Evolutionary conservation across 305 asterid genomes (phyloP).

Genomic region (Fraxinus sp.): DNA sequence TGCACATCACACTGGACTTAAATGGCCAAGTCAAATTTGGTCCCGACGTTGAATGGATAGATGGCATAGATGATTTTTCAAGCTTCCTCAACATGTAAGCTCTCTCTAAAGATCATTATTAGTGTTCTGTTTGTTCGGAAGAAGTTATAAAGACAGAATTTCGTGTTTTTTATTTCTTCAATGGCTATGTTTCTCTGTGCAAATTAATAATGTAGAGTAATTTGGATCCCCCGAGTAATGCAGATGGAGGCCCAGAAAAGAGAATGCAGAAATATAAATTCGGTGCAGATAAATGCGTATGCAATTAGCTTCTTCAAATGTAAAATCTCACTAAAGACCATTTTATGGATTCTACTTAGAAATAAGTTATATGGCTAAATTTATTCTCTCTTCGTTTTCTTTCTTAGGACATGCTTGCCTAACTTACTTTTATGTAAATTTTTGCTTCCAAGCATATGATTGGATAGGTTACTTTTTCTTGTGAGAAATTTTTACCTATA

Average conservation of each 20-base stretch:
- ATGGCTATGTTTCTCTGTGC: not conserved
- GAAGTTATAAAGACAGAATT: not conserved
- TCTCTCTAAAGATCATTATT: conserved; percentile 4
- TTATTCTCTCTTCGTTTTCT: not conserved
- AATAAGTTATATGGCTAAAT: not conserved
- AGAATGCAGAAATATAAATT: not conserved
- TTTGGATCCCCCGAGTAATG: not conserved
- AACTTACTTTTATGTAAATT: not conserved
- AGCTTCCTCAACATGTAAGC: conserved; percentile 69
- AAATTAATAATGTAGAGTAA: not conserved
- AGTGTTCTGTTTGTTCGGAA: not conserved
- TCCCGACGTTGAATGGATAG: conserved; percentile 89
- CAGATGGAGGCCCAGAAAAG: not conserved
- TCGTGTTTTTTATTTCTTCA: not conserved
- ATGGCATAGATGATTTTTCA: conserved; percentile 58
- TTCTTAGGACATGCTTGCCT: not conserved
- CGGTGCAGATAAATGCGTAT: not conserved
- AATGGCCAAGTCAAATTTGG: conserved; percentile 81
- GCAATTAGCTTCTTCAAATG: not conserved
- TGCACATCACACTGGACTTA: conserved; percentile 83
- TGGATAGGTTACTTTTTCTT: not conserved
- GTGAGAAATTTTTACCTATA: not conserved
- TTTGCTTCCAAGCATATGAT: not conserved
- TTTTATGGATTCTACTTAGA: not conserved
- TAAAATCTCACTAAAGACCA: not conserved